These are phyloP conservation scores for Globisporangium nodosum DNA, from an alignment of 352 stramenopile genomes.

Conservation along the genomic window DNA sequence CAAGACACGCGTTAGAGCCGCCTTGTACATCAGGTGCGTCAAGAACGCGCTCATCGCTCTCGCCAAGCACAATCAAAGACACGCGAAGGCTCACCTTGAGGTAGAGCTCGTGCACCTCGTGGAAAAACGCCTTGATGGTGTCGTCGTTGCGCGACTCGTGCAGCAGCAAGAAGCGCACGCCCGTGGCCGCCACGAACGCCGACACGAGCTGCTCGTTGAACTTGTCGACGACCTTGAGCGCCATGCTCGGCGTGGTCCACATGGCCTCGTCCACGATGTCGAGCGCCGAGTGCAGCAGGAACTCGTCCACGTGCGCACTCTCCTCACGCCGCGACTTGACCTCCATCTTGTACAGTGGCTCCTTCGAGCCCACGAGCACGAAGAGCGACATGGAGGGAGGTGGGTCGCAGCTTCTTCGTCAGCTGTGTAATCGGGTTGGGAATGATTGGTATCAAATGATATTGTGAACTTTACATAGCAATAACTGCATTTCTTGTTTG, in stretches of 20 bases:
- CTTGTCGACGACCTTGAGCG: constrained; percentile 89
- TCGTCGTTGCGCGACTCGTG: constrained; percentile 94
- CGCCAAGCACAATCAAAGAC: too few species aligned
- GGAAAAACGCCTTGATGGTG: constrained; percentile 94
- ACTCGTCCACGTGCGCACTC: constrained; percentile 94
- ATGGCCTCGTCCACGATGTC: constrained; percentile 95
- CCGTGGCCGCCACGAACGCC: constrained; percentile 93
- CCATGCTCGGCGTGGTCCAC: constrained; percentile 93
- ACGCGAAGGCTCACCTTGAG: constrained; percentile 82
- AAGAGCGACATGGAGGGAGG: constrained; percentile 68
- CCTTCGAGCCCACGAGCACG: constrained; percentile 80
- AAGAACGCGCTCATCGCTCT: too few species aligned
- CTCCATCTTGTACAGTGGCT: constrained; percentile 86
- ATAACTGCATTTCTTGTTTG: too few species aligned
- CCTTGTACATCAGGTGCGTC: background rate
- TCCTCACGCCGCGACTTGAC: constrained; percentile 77
- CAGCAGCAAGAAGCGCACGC: constrained; percentile 95
- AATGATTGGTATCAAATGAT: too few species aligned
- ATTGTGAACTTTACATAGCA: too few species aligned
- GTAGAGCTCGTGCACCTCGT: constrained; percentile 97
- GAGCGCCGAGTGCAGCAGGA: constrained; percentile 96
- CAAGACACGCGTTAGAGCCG: constrained; percentile 1
- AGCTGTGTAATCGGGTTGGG: too few species aligned
- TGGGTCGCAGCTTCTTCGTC: too few species aligned
- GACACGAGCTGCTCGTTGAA: constrained; percentile 98